A percentile compares a stretch with the other conserved stretches of the same genome.
Evolutionary conservation across 257 asterid genomes (phyloP).

Genomic region (Solanum neorickii): DNA sequence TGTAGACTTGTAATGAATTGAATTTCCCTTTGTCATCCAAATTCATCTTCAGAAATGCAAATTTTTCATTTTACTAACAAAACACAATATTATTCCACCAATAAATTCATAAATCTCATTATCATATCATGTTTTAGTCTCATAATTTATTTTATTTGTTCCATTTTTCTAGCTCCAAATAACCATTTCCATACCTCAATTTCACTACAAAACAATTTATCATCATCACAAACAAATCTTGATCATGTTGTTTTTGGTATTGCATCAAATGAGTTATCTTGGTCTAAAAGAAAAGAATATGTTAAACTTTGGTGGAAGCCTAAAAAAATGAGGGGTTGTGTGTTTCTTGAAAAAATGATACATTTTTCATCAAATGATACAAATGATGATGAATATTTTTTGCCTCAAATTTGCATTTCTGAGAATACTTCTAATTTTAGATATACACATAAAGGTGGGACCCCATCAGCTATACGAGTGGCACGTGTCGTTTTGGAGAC

Average conservation of each 20-base stretch:
- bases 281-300: conserved; percentile 42
- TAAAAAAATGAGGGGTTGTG: conserved; percentile 52
- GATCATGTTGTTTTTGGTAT: conserved; percentile 70
- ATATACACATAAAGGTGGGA: conserved; percentile 49
- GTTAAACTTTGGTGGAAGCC: conserved; percentile 77
- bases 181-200: conserved; percentile 1
- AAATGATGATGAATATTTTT: not conserved
- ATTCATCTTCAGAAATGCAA: conserved; percentile 25
- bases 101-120: conserved; percentile 18
- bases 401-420: conserved; percentile 58
- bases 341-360: conserved; percentile 35
- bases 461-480: conserved; percentile 62
- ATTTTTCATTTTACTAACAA: conserved; percentile 4
- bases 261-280: conserved; percentile 45
- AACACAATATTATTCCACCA: conserved; percentile 1
- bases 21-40: not conserved
- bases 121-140: conserved; percentile 13
- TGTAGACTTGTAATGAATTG: not conserved
- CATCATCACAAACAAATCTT: conserved; percentile 36
- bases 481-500: conserved; percentile 65
- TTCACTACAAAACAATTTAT: conserved; percentile 2
- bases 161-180: conserved; percentile 19
- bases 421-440: conserved; percentile 52
- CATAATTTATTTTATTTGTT: conserved; percentile 16
- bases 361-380: conserved; percentile 3